These are phyloP conservation scores for Pseudogymnoascus sp. DNA, from an alignment of 2,329 filamentous ascomycete species.

Conservation along the genomic window DNA sequence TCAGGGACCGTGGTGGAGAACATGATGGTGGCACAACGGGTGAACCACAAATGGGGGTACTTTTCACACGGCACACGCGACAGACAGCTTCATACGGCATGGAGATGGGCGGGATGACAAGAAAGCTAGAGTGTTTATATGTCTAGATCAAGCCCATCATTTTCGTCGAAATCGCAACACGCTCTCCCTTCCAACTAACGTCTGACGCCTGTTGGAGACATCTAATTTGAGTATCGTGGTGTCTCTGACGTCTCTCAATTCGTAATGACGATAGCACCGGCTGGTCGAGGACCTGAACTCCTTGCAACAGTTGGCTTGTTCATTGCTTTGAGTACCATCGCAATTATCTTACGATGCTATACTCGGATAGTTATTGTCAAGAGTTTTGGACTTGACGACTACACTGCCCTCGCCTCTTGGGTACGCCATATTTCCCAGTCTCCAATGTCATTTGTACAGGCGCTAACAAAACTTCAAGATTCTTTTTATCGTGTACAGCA, in stretches of 20 bases:
- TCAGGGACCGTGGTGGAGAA: neutral
- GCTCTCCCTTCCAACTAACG: neutral
- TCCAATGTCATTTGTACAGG: neutral
- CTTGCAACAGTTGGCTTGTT: conserved; percentile 24
- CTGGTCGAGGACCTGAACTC: conserved; percentile 16
- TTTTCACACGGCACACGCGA: neutral
- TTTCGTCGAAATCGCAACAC: neutral
- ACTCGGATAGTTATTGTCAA: conserved; percentile 24
- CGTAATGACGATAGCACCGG: conserved; percentile 10
- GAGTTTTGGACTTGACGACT: conserved; percentile 27
- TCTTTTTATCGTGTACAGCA: conserved; percentile 17
- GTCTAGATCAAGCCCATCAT: neutral
- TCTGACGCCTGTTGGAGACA: neutral
- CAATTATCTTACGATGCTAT: conserved; percentile 24
- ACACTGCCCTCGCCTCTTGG: conserved; percentile 19
- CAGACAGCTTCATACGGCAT: neutral
- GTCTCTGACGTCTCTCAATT: neutral
- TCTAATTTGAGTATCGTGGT: neutral
- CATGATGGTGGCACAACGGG: neutral
- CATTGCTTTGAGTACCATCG: conserved; percentile 28
- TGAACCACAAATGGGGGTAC: neutral
- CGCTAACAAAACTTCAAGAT: neutral
- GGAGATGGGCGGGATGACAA: neutral
- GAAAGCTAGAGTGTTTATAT: neutral
- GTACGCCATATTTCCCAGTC: conserved; percentile 13